These are phyloP conservation scores for Tuber indicum DNA, from an alignment of 495 filamentous ascomycete species.

Conservation along the genomic window DNA sequence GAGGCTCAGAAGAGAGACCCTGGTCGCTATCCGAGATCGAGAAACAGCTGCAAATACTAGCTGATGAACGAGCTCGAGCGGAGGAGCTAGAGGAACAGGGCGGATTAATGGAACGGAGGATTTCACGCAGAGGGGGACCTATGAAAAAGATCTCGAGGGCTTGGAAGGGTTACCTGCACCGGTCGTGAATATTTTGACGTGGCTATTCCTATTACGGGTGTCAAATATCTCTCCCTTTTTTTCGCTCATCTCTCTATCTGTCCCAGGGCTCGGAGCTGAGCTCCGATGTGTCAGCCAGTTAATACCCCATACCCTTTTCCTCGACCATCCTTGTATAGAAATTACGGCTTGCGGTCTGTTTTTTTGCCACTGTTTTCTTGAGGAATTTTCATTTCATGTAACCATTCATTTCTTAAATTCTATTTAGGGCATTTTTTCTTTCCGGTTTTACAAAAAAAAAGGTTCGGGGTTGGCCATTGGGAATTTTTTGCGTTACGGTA, in stretches of 20 bases:
- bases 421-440: background rate
- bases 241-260: background rate
- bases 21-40: constrained; percentile 34
- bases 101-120: background rate
- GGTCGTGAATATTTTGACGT: background rate
- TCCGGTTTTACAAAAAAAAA: background rate
- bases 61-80: constrained; percentile 16
- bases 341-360: background rate
- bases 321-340: background rate
- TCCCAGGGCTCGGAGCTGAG: background rate
- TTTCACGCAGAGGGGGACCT: background rate
- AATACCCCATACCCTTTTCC: background rate
- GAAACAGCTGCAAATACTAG: constrained; percentile 28
- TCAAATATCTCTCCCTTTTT: background rate
- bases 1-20: constrained; percentile 22
- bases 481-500: background rate
- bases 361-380: background rate
- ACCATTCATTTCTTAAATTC: background rate
- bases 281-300: background rate
- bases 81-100: constrained; percentile 3
- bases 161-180: background rate
- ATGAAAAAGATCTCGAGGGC: background rate
- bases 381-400: background rate
- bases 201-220: background rate
- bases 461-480: background rate